Percentiles rank a stretch among this genome's conserved stretches.
These are phyloP conservation scores for Blastobotrys terrestris DNA, from an alignment of 805 yeast genomes.

Conservation along the genomic window DNA sequence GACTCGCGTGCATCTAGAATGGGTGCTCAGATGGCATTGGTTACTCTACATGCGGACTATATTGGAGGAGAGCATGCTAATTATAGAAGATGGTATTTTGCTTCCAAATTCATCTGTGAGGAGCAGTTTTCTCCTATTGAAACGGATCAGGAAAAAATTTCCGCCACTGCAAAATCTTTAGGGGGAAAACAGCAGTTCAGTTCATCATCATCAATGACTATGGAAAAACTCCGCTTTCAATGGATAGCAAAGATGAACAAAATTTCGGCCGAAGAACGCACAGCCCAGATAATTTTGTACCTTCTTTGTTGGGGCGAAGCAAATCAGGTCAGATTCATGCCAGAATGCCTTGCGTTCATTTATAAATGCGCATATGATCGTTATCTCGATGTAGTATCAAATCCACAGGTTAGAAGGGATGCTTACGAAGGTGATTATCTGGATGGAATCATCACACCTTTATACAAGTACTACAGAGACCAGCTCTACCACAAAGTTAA, in stretches of 20 bases:
- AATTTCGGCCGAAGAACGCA: constrained; percentile 50
- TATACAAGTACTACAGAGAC: constrained; percentile 60
- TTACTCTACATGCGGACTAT: constrained; percentile 80
- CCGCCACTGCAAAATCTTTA: background rate
- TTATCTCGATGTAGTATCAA: constrained; percentile 35
- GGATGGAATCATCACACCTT: constrained; percentile 87
- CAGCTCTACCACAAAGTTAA: constrained; percentile 58
- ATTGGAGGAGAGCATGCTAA: constrained; percentile 88
- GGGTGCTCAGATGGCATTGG: constrained; percentile 62
- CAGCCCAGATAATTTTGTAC: constrained; percentile 58
- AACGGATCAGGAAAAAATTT: background rate
- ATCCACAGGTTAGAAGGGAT: constrained; percentile 45
- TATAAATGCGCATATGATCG: constrained; percentile 94
- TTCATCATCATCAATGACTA: constrained; percentile 29
- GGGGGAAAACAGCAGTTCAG: background rate
- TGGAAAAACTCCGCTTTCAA: constrained; percentile 50
- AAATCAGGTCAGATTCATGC: constrained; percentile 82
- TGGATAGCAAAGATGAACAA: constrained; percentile 65
- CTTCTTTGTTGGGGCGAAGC: constrained; percentile 74
- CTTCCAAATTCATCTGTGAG: constrained; percentile 51
- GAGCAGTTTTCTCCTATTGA: background rate
- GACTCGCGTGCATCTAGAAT: constrained; percentile 85
- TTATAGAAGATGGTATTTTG: constrained; percentile 87
- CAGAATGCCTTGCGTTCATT: constrained; percentile 86
- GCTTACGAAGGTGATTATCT: constrained; percentile 63